Conservation (phyloP, 495 filamentous ascomycete species). For the Xylaria acuta region DNA sequence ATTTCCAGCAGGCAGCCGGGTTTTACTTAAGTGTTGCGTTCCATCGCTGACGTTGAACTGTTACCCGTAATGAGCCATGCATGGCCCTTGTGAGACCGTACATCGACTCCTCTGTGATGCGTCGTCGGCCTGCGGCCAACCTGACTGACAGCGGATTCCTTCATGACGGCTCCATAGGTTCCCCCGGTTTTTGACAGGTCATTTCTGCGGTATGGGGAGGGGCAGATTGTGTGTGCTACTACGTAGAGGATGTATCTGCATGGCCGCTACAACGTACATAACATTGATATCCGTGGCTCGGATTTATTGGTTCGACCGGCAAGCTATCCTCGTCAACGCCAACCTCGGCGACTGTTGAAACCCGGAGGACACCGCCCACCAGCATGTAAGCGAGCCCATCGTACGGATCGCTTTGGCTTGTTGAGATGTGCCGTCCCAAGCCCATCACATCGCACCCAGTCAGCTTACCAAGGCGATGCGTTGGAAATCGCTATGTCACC, state of each 20-base stretch:
- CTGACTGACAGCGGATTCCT: constrained; percentile 16
- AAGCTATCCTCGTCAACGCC: constrained; percentile 24
- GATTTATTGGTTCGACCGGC: constrained; percentile 39
- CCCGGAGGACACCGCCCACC: constrained; percentile 27
- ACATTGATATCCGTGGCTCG: constrained; percentile 41
- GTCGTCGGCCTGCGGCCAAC: constrained; percentile 21
- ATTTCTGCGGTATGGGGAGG: constrained; percentile 7
- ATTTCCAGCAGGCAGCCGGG: constrained; percentile 17
- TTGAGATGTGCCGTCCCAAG: constrained; percentile 16
- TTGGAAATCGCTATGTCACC: constrained; percentile 39
- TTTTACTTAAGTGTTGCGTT: constrained; percentile 16
- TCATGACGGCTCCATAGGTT: constrained; percentile 7
- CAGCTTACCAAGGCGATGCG: constrained; percentile 36
- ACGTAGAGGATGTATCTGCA: constrained; percentile 10
- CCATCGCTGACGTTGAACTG: constrained; percentile 24
- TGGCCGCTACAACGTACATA: constrained; percentile 25
- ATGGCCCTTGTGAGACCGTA: constrained; percentile 25
- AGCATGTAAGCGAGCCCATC: constrained; percentile 27
- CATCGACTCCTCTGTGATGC: constrained; percentile 24
- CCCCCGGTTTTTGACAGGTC: constrained; percentile 20
- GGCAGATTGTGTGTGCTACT: constrained; percentile 10
- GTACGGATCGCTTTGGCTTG: constrained; percentile 17
- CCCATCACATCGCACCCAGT: constrained; percentile 33
- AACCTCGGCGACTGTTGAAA: constrained; percentile 30
- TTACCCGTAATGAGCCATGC: constrained; percentile 17